phyloP scores from a whole-genome alignment of 225 moss, liverwort and hornwort genomes.

The Pseudoscleropodium purum region DNA sequence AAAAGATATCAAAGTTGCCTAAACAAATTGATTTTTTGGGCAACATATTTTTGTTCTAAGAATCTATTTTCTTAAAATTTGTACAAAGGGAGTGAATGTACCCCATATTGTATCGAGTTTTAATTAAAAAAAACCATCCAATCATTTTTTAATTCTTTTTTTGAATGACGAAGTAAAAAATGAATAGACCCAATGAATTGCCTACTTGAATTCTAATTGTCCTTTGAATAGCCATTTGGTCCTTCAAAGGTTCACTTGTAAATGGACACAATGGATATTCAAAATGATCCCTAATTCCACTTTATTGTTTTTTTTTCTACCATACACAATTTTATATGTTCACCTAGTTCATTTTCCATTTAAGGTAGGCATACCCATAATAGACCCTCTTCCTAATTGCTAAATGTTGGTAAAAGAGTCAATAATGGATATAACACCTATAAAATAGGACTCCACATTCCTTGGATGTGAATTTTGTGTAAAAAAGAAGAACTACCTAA shows the following conservation, averaged over 20 bases:
- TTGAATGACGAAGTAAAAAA: too few species aligned
- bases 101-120: not conserved
- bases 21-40: fast-evolving
- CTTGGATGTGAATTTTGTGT: fast-evolving
- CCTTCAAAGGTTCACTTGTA: not conserved
- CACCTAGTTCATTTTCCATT: not conserved
- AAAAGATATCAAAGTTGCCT: not conserved
- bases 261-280: not conserved
- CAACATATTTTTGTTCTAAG: not conserved
- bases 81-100: not conserved
- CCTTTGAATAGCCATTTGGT: fast-evolving
- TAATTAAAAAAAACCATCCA: not conserved
- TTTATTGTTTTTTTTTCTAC: not conserved
- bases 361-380: not conserved
- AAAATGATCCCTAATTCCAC: too few species aligned
- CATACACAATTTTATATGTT: not conserved
- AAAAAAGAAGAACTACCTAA: not conserved
- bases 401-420: not conserved
- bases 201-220: not conserved
- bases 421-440: not conserved
- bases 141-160: not conserved
- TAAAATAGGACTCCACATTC: fast-evolving
- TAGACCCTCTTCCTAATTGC: fast-evolving
- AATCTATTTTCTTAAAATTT: not conserved
- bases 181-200: not conserved